These are phyloP conservation scores for Microcyclosporella mali DNA, from an alignment of 2,329 filamentous ascomycete species.

Conservation along the genomic window DNA sequence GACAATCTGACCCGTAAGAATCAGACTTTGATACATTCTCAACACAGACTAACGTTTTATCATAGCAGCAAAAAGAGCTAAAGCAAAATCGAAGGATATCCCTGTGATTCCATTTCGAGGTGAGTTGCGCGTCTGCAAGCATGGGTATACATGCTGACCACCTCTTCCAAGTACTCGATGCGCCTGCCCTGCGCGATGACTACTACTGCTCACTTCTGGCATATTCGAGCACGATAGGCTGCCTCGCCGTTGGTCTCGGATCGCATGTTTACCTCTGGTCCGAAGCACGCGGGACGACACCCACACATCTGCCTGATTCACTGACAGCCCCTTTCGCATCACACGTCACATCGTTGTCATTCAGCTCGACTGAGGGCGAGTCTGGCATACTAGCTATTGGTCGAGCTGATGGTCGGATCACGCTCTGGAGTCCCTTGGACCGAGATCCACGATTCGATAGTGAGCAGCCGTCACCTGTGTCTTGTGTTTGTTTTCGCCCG, in stretches of 20 bases:
- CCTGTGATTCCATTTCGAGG: conserved; percentile 28
- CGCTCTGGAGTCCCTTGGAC: conserved; percentile 71
- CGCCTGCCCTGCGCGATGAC: conserved; percentile 82
- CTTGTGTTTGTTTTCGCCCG: conserved; percentile 77
- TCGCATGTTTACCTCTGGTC: conserved; percentile 84
- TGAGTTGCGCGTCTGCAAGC: neutral
- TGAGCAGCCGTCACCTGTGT: conserved; percentile 64
- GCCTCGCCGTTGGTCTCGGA: conserved; percentile 76
- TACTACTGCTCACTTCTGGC: conserved; percentile 91
- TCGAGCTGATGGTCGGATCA: conserved; percentile 68
- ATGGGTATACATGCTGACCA: neutral
- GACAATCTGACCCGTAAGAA: neutral
- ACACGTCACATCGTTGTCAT: conserved; percentile 77
- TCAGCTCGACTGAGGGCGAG: conserved; percentile 71
- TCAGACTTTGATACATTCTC: neutral
- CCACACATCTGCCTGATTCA: conserved; percentile 40
- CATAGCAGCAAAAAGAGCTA: neutral
- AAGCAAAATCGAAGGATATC: conserved; percentile 21
- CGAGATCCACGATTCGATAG: conserved; percentile 66
- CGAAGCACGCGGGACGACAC: conserved; percentile 52
- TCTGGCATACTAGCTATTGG: conserved; percentile 81
- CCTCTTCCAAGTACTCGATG: conserved; percentile 62
- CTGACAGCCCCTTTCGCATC: conserved; percentile 46
- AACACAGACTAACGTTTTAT: too few species aligned
- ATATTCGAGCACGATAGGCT: conserved; percentile 68